Evolutionary conservation across 83 land plant species (phyloP).

Genomic region (Diphasiastrum complanatum): DNA sequence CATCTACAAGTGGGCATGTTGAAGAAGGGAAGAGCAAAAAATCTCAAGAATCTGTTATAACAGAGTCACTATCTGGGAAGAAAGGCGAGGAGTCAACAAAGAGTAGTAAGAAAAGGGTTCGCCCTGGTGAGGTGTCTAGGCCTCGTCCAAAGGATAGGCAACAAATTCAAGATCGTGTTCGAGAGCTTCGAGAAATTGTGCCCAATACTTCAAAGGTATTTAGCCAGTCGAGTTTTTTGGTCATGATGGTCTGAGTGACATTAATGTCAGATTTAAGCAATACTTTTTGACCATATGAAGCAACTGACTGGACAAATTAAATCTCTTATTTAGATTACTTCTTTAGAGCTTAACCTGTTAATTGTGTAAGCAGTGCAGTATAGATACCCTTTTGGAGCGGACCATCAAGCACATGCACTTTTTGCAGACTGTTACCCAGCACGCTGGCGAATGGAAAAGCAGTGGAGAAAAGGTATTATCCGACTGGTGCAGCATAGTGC

Average conservation of each 20-base stretch:
- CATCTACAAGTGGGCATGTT: too few species aligned
- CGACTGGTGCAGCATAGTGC: too few species aligned
- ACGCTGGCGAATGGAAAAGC: conserved; percentile 57
- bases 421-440: conserved; percentile 55
- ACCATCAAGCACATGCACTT: conserved; percentile 79
- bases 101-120: conserved; percentile 41
- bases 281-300: not conserved
- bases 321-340: not conserved
- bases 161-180: conserved; percentile 69
- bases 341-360: not conserved
- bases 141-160: conserved; percentile 77
- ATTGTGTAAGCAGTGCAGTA: conserved; percentile 61
- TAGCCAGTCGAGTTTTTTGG: too few species aligned
- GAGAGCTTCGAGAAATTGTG: conserved; percentile 62
- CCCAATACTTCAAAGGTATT: conserved; percentile 68
- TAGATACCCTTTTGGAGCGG: conserved; percentile 66
- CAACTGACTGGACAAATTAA: not conserved
- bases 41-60: too few species aligned
- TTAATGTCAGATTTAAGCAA: too few species aligned
- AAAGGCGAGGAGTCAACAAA: conserved; percentile 37
- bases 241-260: too few species aligned
- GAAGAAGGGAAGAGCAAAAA: too few species aligned
- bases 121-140: conserved; percentile 56
- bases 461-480: too few species aligned
- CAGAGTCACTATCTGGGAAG: conserved; percentile 18